phyloP scores from a whole-genome alignment of 2,329 filamentous ascomycete species.

The Calonectria ilicicola region DNA sequence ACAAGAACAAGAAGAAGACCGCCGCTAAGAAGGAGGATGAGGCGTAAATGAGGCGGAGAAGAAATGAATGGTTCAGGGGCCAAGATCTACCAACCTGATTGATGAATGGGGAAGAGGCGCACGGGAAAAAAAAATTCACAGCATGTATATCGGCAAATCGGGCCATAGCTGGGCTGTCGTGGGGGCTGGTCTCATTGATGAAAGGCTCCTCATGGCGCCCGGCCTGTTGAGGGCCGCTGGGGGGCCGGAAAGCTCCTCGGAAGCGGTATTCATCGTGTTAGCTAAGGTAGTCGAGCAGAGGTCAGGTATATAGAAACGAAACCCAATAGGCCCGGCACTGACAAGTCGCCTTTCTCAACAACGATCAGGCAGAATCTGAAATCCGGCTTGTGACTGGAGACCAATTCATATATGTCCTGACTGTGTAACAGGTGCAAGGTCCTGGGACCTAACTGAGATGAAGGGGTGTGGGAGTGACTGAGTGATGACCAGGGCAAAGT shows the following conservation, averaged over 20 bases:
- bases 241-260: slow-evolving; percentile 29
- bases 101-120: slow-evolving; percentile 23
- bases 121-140: slow-evolving; percentile 30
- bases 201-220: slow-evolving; percentile 20
- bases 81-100: slow-evolving; percentile 25
- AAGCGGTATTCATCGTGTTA: slow-evolving; percentile 32
- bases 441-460: neutral
- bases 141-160: slow-evolving; percentile 33
- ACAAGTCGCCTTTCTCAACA: slow-evolving; percentile 32
- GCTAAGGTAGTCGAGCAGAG: slow-evolving; percentile 31
- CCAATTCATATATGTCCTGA: neutral
- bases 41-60: slow-evolving; percentile 40
- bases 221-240: slow-evolving; percentile 30
- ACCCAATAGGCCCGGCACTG: slow-evolving; percentile 38
- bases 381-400: neutral
- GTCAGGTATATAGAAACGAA: slow-evolving; percentile 40
- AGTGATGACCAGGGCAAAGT: neutral
- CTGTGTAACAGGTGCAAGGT: neutral
- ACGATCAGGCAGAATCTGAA: neutral
- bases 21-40: slow-evolving; percentile 60
- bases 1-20: slow-evolving; percentile 83
- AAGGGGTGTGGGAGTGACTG: neutral
- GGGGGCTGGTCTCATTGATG: slow-evolving; percentile 30
- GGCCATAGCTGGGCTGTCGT: slow-evolving; percentile 26
- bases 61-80: slow-evolving; percentile 28